Evolutionary conservation across 1,284 basidiomycete genomes (phyloP).

Genomic region (Somion occarium): DNA sequence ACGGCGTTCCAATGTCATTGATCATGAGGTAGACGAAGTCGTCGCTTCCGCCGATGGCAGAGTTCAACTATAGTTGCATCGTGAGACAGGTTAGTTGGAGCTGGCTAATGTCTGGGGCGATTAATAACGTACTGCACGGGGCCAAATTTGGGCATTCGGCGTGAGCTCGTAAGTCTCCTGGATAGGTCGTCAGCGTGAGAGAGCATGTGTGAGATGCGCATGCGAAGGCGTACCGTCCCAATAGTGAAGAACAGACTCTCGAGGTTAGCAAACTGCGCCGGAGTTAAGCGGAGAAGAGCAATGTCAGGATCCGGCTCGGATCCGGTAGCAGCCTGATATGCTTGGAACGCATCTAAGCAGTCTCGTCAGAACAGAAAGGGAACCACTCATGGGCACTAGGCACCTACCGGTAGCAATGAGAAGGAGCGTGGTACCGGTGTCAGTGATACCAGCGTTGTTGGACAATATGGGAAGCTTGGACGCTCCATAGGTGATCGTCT

Average conservation of each 20-base stretch:
- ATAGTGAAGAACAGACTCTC: slow-evolving; percentile 25
- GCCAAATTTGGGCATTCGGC: slow-evolving; percentile 50
- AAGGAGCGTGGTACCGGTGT: slow-evolving; percentile 29
- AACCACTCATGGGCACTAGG: slow-evolving; percentile 3
- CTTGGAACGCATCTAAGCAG: slow-evolving; percentile 17
- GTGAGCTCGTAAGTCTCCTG: slow-evolving; percentile 35
- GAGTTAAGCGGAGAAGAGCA: slow-evolving; percentile 22
- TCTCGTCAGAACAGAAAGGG: background rate
- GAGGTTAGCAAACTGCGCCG: slow-evolving; percentile 18
- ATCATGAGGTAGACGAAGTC: slow-evolving; percentile 16
- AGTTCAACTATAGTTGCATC: slow-evolving; percentile 12
- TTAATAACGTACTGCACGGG: slow-evolving; percentile 1
- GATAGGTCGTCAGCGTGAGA: background rate
- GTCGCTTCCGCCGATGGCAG: slow-evolving; percentile 12
- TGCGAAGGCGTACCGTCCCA: slow-evolving; percentile 17
- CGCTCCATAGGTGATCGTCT: slow-evolving; percentile 21
- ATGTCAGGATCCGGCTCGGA: slow-evolving; percentile 18
- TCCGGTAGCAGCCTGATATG: slow-evolving; percentile 20
- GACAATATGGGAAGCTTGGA: slow-evolving; percentile 18
- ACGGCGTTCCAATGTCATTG: slow-evolving; percentile 9
- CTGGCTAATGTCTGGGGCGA: background rate
- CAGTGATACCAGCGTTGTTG: slow-evolving; percentile 23
- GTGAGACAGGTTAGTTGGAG: background rate
- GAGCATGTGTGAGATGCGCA: background rate
- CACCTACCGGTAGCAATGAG: slow-evolving; percentile 29